Conservation (phyloP, 2,329 filamentous ascomycete species). For the Cryphonectria carpinicola region DNA sequence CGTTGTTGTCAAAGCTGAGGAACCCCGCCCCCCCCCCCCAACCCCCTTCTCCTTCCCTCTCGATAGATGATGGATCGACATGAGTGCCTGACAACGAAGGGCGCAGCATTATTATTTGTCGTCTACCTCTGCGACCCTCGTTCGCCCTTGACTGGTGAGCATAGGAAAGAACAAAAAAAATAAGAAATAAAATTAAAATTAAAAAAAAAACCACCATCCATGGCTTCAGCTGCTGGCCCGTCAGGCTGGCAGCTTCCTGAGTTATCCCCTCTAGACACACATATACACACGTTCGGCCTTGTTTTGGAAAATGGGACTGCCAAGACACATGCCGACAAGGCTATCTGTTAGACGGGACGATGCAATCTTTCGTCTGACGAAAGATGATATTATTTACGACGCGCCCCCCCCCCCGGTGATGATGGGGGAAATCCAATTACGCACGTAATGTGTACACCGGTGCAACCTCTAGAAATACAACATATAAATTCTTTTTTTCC, state of each 20-base stretch:
- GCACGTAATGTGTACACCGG: not conserved
- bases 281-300: not conserved
- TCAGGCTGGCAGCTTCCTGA: not conserved
- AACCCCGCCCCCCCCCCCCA: too few species aligned
- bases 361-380: not conserved
- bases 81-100: not conserved
- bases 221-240: not conserved
- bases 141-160: not conserved
- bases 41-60: not conserved
- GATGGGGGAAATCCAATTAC: not conserved
- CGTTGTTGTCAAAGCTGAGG: not conserved
- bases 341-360: not conserved
- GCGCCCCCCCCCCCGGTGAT: too few species aligned
- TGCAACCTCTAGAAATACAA: constrained; percentile 1
- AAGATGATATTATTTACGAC: not conserved
- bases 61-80: not conserved
- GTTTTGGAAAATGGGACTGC: not conserved
- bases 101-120: not conserved
- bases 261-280: not conserved
- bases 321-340: not conserved
- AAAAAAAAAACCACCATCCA: not conserved
- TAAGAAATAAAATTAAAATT: too few species aligned
- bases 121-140: not conserved
- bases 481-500: not conserved
- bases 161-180: not conserved